These are phyloP conservation scores for Gorgonomyces haynaldii DNA, from an alignment of 192 early-diverging fungal genomes.

Conservation along the genomic window DNA sequence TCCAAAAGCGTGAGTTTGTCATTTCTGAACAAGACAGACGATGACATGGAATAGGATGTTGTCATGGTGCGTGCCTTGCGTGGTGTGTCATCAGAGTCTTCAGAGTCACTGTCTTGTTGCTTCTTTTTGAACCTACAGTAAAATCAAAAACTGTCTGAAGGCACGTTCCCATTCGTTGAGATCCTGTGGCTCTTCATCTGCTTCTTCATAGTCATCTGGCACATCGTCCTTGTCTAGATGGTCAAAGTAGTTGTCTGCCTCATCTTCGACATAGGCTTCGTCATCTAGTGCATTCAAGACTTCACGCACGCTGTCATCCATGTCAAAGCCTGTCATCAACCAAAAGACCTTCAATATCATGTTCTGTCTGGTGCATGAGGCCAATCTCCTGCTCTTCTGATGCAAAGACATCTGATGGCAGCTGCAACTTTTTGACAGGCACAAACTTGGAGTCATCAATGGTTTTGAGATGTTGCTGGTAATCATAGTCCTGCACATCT, in stretches of 20 bases:
- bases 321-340: slow-evolving; percentile 1
- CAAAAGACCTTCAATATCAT: background rate
- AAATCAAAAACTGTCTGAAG: slow-evolving; percentile 11
- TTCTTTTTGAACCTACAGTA: slow-evolving; percentile 3
- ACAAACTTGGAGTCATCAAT: slow-evolving; percentile 37
- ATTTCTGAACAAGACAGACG: slow-evolving; percentile 88
- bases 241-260: slow-evolving; percentile 76
- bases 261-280: slow-evolving; percentile 68
- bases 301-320: slow-evolving; percentile 73
- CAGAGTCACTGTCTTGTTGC: background rate
- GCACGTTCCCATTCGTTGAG: slow-evolving; percentile 29
- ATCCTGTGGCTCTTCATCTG: slow-evolving; percentile 26
- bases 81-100: slow-evolving; percentile 1
- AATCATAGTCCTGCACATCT: slow-evolving; percentile 81
- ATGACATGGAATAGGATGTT: slow-evolving; percentile 75
- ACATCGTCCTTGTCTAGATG: slow-evolving; percentile 58
- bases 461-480: slow-evolving; percentile 78
- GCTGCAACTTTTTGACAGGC: slow-evolving; percentile 22
- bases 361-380: slow-evolving; percentile 56
- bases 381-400: slow-evolving; percentile 60
- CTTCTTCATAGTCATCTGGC: slow-evolving; percentile 43
- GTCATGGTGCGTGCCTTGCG: slow-evolving; percentile 15
- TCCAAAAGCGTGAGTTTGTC: slow-evolving; percentile 80
- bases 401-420: slow-evolving; percentile 68
- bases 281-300: slow-evolving; percentile 88